phyloP scores from a whole-genome alignment of 768 basidiomycete genomes.

The Cyclocybe aegerita region DNA sequence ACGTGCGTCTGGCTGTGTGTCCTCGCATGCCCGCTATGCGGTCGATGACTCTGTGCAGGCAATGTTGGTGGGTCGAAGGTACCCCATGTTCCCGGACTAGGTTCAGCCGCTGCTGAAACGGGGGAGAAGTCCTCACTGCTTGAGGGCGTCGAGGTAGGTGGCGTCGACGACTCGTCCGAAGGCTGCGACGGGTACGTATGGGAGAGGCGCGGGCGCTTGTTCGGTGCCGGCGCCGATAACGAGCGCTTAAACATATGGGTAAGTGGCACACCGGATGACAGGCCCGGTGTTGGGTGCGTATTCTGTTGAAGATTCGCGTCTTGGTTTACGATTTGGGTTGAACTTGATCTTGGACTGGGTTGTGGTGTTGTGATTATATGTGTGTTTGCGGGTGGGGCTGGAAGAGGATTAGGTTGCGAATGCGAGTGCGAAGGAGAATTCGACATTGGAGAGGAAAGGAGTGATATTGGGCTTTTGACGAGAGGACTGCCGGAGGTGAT shows the following conservation, averaged over 20 bases:
- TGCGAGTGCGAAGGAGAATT: too few species aligned
- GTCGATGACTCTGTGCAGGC: neutral
- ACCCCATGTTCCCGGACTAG: constrained; percentile 15
- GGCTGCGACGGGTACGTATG: constrained; percentile 9
- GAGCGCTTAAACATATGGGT: constrained; percentile 69
- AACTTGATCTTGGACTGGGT: neutral
- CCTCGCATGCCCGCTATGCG: constrained; percentile 13
- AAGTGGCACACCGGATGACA: constrained; percentile 44
- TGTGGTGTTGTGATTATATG: too few species aligned
- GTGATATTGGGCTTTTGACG: too few species aligned
- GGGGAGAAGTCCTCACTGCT: constrained; percentile 14
- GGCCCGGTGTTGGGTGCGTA: constrained; percentile 20
- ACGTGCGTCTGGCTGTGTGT: constrained; percentile 7
- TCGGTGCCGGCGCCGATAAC: constrained; percentile 35
- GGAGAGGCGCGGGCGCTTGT: constrained; percentile 8
- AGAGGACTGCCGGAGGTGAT: too few species aligned
- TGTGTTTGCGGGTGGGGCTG: too few species aligned
- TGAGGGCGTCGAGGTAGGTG: neutral
- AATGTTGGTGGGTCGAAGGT: constrained; percentile 5
- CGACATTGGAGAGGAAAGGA: too few species aligned
- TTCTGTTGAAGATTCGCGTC: constrained; percentile 1
- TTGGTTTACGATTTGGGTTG: neutral
- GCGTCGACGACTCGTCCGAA: constrained; percentile 3
- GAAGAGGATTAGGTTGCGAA: too few species aligned
- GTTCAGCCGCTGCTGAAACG: constrained; percentile 9